Conservation (phyloP, 257 asterid species). For the Lycium barbarum region DNA sequence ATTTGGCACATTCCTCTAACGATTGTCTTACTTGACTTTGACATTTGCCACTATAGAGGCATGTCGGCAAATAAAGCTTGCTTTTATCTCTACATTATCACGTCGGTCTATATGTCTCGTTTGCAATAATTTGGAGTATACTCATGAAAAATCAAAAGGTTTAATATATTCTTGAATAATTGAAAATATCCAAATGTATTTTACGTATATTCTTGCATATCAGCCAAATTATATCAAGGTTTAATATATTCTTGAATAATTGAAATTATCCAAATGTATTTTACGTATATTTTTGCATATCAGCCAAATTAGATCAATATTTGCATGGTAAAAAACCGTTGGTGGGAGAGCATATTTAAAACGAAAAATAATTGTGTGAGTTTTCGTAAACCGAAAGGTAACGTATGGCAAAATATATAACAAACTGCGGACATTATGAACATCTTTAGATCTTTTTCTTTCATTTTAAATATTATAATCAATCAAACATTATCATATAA, state of each 20-base stretch:
- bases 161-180: no score
- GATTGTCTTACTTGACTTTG: not conserved
- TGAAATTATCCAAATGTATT: not conserved
- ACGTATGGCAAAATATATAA: not conserved
- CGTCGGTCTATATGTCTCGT: no score
- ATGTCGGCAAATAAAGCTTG: not conserved
- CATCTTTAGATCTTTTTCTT: not conserved
- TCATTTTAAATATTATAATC: not conserved
- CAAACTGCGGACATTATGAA: not conserved
- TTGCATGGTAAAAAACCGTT: not conserved
- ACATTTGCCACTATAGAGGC: not conserved
- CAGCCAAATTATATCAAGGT: no score
- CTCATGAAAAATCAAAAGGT: no score
- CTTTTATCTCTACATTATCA: not conserved
- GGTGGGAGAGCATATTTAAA: no score
- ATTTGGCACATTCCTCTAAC: not conserved
- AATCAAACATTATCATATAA: not conserved
- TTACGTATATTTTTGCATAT: not conserved
- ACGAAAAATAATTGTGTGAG: no score
- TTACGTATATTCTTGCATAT: no score
- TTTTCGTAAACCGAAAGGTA: not conserved
- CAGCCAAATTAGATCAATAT: not conserved
- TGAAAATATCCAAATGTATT: no score
- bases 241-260: no score
- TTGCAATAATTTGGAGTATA: no score